phyloP scores from a whole-genome alignment of 306 rosid species.

The Trichosanthes cucumerina region DNA sequence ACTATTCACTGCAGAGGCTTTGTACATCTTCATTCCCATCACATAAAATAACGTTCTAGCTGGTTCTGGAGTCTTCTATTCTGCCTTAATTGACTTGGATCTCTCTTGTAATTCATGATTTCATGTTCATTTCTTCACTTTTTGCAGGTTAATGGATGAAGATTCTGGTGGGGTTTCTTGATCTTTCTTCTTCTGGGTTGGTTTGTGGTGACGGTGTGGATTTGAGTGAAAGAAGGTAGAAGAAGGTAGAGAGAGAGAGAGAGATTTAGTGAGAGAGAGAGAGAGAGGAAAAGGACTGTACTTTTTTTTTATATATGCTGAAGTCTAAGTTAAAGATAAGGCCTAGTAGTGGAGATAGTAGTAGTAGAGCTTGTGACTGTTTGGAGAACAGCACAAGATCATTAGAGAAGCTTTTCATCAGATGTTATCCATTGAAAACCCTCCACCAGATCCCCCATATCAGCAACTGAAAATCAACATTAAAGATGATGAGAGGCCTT shows the following conservation, averaged over 20 bases:
- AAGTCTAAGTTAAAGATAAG: constrained; percentile 38
- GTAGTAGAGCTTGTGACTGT: constrained; percentile 33
- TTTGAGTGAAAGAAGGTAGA: constrained; percentile 4
- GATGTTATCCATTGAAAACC: constrained; percentile 59
- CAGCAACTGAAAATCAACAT: constrained; percentile 18
- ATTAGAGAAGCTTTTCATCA: constrained; percentile 44
- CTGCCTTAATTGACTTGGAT: constrained; percentile 16
- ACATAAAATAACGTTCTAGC: constrained; percentile 44
- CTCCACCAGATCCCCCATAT: constrained; percentile 43
- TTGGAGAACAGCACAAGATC: constrained; percentile 36
- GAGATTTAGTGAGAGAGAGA: constrained; percentile 6
- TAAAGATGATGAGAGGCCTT: constrained; percentile 20
- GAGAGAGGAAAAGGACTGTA: constrained; percentile 9
- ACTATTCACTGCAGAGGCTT: constrained; percentile 7
- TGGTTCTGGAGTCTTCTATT: constrained; percentile 12
- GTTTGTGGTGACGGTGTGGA: constrained; percentile 6
- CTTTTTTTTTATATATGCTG: constrained; percentile 35
- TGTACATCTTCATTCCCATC: constrained; percentile 15
- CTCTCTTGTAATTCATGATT: constrained; percentile 8
- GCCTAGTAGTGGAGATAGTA: constrained; percentile 25
- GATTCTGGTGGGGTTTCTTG: constrained; percentile 22
- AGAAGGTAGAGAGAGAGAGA: constrained; percentile 1
- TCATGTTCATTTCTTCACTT: constrained; percentile 15
- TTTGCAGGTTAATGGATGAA: constrained; percentile 28
- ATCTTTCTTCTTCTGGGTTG: constrained; percentile 10